Conservation (phyloP, 805 yeast genomes). For the Barnettozyma botsteinii region DNA sequence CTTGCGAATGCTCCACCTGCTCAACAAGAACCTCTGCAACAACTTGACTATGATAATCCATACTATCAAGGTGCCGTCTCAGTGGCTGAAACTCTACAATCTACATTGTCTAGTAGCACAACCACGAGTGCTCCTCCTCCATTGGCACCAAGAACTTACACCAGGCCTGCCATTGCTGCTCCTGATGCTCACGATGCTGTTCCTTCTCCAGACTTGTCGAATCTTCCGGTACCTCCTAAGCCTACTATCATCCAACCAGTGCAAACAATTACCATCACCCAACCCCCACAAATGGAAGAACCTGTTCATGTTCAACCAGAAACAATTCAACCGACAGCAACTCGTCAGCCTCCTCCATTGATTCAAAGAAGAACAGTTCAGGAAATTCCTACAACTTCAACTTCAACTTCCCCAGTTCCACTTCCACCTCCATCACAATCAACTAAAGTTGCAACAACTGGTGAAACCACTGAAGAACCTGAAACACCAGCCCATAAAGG, state of each 20-base stretch:
- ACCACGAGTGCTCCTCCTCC: constrained; percentile 4
- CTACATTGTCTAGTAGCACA: neutral
- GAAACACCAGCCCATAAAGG: constrained; percentile 19
- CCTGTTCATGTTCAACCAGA: neutral
- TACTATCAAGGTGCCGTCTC: constrained; percentile 13
- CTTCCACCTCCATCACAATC: neutral
- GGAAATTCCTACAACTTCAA: neutral
- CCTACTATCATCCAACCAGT: constrained; percentile 1
- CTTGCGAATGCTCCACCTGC: constrained; percentile 4
- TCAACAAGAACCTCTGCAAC: constrained; percentile 2
- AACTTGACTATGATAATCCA: constrained; percentile 14
- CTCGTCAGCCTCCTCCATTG: neutral
- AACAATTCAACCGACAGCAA: neutral
- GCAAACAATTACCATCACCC: no score
- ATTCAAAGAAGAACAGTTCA: neutral
- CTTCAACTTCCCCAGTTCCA: neutral
- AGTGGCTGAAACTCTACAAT: neutral
- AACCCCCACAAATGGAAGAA: neutral
- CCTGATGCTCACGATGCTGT: constrained; percentile 5
- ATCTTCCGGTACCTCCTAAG: constrained; percentile 18
- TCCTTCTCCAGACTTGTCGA: constrained; percentile 21
- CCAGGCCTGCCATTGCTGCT: constrained; percentile 8
- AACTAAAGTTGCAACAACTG: constrained; percentile 1
- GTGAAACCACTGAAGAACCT: constrained; percentile 5
- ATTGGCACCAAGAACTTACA: constrained; percentile 1